Conservation (phyloP, 2,329 filamentous ascomycete species). For the Pseudogymnoascus sp. region DNA sequence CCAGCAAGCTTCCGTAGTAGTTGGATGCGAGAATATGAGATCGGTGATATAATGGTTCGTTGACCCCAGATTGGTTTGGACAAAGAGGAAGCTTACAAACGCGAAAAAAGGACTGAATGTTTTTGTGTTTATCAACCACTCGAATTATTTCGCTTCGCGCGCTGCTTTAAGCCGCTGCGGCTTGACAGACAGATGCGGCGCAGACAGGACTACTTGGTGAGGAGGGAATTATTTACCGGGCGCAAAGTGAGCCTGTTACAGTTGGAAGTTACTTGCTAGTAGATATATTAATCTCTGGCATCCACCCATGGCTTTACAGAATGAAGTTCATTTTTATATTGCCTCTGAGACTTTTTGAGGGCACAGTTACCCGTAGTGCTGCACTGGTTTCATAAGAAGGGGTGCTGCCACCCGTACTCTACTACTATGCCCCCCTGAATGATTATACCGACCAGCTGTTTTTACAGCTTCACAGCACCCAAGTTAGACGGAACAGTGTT, state of each 20-base stretch:
- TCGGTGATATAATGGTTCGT: conserved; percentile 7
- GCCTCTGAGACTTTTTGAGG: not conserved
- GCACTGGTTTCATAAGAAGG: not conserved
- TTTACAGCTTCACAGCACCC: too few relatives aligned
- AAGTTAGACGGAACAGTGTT: too few relatives aligned
- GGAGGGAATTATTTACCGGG: not conserved
- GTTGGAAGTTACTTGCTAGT: not conserved
- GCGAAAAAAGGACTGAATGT: not conserved
- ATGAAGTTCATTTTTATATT: not conserved
- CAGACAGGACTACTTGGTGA: not conserved
- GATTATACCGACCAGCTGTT: too few relatives aligned
- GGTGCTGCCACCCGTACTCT: too few relatives aligned
- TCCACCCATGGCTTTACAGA: not conserved
- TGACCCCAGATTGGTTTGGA: not conserved
- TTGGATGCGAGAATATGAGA: not conserved
- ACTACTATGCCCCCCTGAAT: too few relatives aligned
- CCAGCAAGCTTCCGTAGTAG: not conserved
- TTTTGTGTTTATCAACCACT: conserved; percentile 5
- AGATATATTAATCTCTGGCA: not conserved
- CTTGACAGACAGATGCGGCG: not conserved
- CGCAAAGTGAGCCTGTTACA: not conserved
- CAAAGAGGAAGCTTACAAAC: not conserved
- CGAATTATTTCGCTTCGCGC: conserved; percentile 1
- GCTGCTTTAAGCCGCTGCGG: conserved; percentile 4
- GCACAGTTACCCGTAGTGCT: not conserved